Base-by-base conservation (phyloP, 2,329 filamentous ascomycete species). In the Chaetomium sp. region DNA sequence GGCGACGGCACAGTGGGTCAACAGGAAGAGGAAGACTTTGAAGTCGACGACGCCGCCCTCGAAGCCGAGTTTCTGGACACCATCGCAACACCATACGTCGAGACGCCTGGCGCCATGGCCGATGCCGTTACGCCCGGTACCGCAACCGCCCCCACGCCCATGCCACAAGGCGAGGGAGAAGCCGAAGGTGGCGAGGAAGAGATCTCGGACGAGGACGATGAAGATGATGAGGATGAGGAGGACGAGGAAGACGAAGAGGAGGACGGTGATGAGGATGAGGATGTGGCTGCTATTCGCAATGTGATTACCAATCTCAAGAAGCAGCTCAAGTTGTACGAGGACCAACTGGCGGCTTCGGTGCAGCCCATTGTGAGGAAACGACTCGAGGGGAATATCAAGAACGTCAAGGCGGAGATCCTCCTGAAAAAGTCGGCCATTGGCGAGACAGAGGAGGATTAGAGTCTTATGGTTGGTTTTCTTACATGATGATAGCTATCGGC, bases 281-380 rank as follows among this genome's bases (percentile, higher is more conserved):
- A 80, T 59, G 72, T 77, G 59, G 75, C 79, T 59, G 79, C 79
- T 58, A 76, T 81, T 59, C 76, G 77, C 61, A 78, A 79, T 62
- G 79, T 82, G 60, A 77, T 82, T 51, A 71, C 74, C 49, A 74
- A 78, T 51, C 72, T 83, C 56, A 73, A 79, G 66, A 78, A 74
- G 65, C 72, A 78, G 63, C 73, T 82, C 14, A 70, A 72, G 40
- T 67, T 69, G 38, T 71, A 76, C 53, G 71, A 78, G 61, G 69
- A 68, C 5, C 74, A 79, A 61, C 69, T 78, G 49, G 69, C 70
- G 14, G 70, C 67, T 42, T 74, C 74, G 33, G 67, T 66, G 4
- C 78, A 77, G 63, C 71, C 72, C 56, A 77, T 83, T 55, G 67
- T 84, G 56, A 71, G 72, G 57, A 74, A 72, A 55, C 75, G 80